phyloP scores from a whole-genome alignment of 2,329 filamentous ascomycete genomes.

The Neofusicoccum sp. region DNA sequence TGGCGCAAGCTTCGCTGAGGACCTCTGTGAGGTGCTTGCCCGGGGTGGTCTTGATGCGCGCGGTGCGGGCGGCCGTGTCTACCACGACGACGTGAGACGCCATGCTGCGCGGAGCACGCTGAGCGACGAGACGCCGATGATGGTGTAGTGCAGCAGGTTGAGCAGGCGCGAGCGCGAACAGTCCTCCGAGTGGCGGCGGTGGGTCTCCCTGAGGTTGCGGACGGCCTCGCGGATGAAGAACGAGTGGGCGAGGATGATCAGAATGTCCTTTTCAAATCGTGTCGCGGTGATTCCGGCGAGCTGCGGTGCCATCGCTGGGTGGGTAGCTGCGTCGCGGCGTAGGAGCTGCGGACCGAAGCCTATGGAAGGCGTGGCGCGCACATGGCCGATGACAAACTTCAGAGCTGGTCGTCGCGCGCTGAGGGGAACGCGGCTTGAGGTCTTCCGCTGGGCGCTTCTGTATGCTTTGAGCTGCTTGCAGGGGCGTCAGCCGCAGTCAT shows the following conservation, averaged over 20 bases:
- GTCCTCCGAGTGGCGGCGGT: conserved; percentile 17
- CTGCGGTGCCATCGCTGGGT: conserved; percentile 15
- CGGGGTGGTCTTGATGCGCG: conserved; percentile 81
- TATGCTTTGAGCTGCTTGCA: not conserved
- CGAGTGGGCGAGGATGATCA: conserved; percentile 18
- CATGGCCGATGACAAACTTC: not conserved
- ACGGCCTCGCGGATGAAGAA: conserved; percentile 13
- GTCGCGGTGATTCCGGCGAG: conserved; percentile 21
- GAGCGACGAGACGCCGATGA: conserved; percentile 21
- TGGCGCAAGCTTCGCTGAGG: conserved; percentile 82
- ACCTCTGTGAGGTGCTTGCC: conserved; percentile 82
- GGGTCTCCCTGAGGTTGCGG: conserved; percentile 21
- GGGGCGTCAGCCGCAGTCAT: not conserved
- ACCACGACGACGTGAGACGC: conserved; percentile 87
- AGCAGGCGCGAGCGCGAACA: conserved; percentile 20
- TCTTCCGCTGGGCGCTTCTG: not conserved
- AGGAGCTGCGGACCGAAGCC: conserved; percentile 20
- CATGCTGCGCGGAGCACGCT: conserved; percentile 56
- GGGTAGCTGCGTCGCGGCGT: conserved; percentile 6
- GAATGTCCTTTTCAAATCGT: conserved; percentile 14
- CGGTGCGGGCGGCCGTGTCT: conserved; percentile 74
- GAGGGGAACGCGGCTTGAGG: not conserved
- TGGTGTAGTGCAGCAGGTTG: conserved; percentile 18
- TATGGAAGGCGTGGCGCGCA: conserved; percentile 17
- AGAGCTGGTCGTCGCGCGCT: not conserved